These are phyloP conservation scores for Acacia confusa DNA, from an alignment of 306 rosid species.

Conservation along the genomic window DNA sequence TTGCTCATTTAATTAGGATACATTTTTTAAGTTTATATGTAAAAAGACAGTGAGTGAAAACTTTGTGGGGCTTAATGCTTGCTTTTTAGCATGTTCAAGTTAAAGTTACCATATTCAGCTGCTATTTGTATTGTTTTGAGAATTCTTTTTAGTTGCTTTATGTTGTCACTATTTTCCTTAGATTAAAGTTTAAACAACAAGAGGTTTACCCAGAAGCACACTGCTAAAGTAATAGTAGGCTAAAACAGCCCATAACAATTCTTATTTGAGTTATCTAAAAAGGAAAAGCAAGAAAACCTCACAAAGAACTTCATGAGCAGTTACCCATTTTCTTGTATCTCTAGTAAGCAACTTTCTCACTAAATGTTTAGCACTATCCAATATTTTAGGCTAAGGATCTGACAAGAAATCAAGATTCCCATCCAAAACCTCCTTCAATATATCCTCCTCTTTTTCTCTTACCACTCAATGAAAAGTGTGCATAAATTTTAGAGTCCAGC, in stretches of 20 bases:
- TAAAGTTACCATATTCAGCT: too few relatives aligned
- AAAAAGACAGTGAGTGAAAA: too few relatives aligned
- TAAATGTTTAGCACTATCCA: slow-evolving; percentile 77
- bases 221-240: slow-evolving; percentile 12
- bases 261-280: background rate
- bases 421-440: slow-evolving; percentile 59
- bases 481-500: background rate
- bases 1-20: too few relatives aligned
- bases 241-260: too few relatives aligned
- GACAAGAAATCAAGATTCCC: slow-evolving; percentile 75
- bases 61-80: too few relatives aligned
- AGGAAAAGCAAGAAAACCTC: slow-evolving; percentile 32
- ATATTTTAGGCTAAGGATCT: slow-evolving; percentile 80
- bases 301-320: slow-evolving; percentile 79
- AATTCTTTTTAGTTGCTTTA: too few relatives aligned
- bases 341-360: slow-evolving; percentile 68
- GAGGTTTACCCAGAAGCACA: background rate
- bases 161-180: too few relatives aligned
- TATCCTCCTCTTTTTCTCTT: slow-evolving; percentile 67
- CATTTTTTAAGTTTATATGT: too few relatives aligned
- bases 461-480: slow-evolving; percentile 20
- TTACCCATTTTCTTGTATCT: slow-evolving; percentile 64
- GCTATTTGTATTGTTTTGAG: too few relatives aligned
- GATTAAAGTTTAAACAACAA: background rate
- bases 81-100: too few relatives aligned